phyloP scores from a whole-genome alignment of 1,284 basidiomycete species.

The Moniliophthora roreri region DNA sequence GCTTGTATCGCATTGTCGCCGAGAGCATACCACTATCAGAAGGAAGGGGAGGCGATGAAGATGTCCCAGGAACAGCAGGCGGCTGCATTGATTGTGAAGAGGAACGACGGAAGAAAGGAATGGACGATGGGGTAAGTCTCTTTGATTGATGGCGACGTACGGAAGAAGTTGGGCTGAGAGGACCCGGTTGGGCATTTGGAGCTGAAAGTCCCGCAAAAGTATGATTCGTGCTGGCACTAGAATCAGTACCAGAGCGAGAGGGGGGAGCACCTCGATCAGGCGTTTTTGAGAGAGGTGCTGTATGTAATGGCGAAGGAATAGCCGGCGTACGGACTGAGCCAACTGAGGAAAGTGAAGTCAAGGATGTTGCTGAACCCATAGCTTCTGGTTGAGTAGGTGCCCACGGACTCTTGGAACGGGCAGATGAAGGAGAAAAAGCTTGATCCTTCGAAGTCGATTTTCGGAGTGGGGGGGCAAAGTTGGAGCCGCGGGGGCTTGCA shows the following conservation, averaged over 20 bases:
- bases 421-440: conserved; percentile 40
- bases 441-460: conserved; percentile 70
- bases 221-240: conserved; percentile 67
- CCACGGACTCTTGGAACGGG: conserved; percentile 52
- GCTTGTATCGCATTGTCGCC: conserved; percentile 38
- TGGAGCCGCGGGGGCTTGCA: conserved; percentile 51
- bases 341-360: conserved; percentile 70
- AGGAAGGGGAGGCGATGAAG: conserved; percentile 56
- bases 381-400: conserved; percentile 68
- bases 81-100: conserved; percentile 86
- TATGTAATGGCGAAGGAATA: conserved; percentile 19
- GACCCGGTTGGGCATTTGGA: conserved; percentile 41
- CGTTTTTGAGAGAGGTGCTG: conserved; percentile 37
- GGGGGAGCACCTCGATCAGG: conserved; percentile 54
- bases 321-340: conserved; percentile 57
- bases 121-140: conserved; percentile 89
- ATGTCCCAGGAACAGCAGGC: conserved; percentile 37
- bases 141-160: conserved; percentile 67
- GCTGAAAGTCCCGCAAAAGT: conserved; percentile 49
- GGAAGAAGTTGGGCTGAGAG: conserved; percentile 69
- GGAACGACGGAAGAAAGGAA: conserved; percentile 93
- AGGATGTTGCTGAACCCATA: conserved; percentile 72
- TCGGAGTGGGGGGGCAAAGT: conserved; percentile 46
- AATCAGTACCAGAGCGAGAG: conserved; percentile 69
- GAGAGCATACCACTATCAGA: conserved; percentile 40